Base-by-base conservation (phyloP, 805 yeast genomes). In the Candida montana region DNA sequence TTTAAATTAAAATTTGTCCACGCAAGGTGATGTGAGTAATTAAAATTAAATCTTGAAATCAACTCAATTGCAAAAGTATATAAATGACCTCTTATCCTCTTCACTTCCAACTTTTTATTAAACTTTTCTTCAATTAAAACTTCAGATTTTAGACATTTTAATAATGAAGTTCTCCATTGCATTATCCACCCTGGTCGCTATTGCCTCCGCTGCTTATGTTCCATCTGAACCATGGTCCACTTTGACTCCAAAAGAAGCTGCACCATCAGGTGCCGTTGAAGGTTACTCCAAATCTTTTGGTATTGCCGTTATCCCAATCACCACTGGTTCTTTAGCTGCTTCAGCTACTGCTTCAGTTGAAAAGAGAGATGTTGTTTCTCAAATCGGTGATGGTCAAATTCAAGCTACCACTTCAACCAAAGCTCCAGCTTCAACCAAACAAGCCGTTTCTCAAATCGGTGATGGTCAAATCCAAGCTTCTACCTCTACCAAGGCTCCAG, bases 151-250 rank as follows among this genome's bases (percentile, higher is more conserved):
- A n/a, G 67, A 68, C 62, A 42, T 62, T 57, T 33, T 55, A 79
- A 31, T 20, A 9, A 46, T 46, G 49, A 46, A 46, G 44, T 41
- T 38, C 33, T 24, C 41, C 19, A 42, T 67, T 34, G 64, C 62
- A 46, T 60, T 69, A 38, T 53, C 71, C 39, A 64, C 79, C 49
- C 59, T 74, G 42, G 61, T 75, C 18, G 52, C 71, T 17, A 67
- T 81, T 33, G 40, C 57, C 30, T 43, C 74, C 45, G 83, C 83
- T 39, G 86, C 87, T 44, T 74, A 74, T 53, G 78, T 79, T 51
- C 86, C 87, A 49, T 63, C 77, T 43, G 81, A 63, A 41, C 66
- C 68, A 47, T 68, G 72, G 72, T 47, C 66, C 34, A 67, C 72
- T 47, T 55, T 68, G 55, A 68, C 71, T 16, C 72, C 73, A 53